A percentile compares a stretch with the other conserved stretches of the same genome.
These are phyloP conservation scores for Collybia nuda DNA, from an alignment of 768 basidiomycete genomes.

Conservation along the genomic window DNA sequence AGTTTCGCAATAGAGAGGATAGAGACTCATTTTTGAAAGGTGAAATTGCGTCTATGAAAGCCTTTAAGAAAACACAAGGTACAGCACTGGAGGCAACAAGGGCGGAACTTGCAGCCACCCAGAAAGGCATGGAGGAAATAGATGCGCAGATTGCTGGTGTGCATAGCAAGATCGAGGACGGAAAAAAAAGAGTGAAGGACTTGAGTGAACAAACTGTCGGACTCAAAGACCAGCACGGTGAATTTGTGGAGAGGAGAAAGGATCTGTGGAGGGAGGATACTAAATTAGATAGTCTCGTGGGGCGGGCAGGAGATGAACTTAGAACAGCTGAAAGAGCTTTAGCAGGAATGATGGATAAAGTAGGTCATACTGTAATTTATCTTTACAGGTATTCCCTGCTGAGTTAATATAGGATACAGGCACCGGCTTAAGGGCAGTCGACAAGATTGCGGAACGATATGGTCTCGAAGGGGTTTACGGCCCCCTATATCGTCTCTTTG, in stretches of 20 bases:
- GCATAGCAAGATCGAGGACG: conserved; percentile 63
- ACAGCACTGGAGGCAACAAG: conserved; percentile 54
- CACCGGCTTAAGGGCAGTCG: conserved; percentile 82
- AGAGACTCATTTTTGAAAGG: conserved; percentile 80
- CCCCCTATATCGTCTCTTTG: conserved; percentile 91
- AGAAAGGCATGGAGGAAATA: conserved; percentile 51
- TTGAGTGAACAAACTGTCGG: conserved; percentile 57
- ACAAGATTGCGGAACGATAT: conserved; percentile 76
- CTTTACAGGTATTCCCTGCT: not conserved
- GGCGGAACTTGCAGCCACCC: conserved; percentile 47
- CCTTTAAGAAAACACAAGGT: conserved; percentile 56
- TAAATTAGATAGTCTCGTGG: conserved; percentile 76
- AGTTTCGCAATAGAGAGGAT: conserved; percentile 81
- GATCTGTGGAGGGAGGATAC: conserved; percentile 95
- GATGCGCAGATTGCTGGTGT: conserved; percentile 58
- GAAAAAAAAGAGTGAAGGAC: conserved; percentile 53
- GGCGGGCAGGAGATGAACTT: conserved; percentile 78
- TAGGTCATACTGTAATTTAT: conserved; percentile 22
- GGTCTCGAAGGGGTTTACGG: conserved; percentile 86
- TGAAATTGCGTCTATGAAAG: conserved; percentile 73
- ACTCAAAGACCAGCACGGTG: conserved; percentile 68
- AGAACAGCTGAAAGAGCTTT: conserved; percentile 76
- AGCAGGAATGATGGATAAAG: conserved; percentile 96
- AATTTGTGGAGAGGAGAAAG: conserved; percentile 79
- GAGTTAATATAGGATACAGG: conserved; percentile 75